Evolutionary conservation across 768 basidiomycete genomes (phyloP).

Genomic region (Naganishia vaughanmartiniae): DNA sequence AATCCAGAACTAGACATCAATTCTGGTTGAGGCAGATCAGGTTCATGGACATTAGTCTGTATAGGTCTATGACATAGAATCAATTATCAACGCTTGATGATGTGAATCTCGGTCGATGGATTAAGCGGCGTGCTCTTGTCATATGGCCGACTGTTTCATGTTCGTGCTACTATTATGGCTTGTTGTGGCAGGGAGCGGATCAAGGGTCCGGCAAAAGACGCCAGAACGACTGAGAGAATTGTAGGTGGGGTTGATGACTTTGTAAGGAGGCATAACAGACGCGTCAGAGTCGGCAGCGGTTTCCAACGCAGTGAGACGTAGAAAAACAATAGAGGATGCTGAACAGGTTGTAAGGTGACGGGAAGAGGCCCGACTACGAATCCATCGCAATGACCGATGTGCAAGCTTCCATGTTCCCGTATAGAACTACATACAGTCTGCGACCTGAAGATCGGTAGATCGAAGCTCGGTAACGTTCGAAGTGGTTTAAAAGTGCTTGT

Average conservation of each 20-base stretch:
- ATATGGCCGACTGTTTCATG: too few species aligned
- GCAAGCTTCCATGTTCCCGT: too few species aligned
- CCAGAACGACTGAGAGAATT: slow-evolving; percentile 38
- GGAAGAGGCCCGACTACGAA: slow-evolving; percentile 55
- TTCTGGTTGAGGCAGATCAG: neutral
- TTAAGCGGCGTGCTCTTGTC: too few species aligned
- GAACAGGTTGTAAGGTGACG: slow-evolving; percentile 71
- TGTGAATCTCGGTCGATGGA: too few species aligned
- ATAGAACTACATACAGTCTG: slow-evolving; percentile 65
- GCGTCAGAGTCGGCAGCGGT: slow-evolving; percentile 37
- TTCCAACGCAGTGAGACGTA: slow-evolving; percentile 53
- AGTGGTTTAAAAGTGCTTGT: slow-evolving; percentile 68
- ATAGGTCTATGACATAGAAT: slow-evolving; percentile 1
- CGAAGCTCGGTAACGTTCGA: slow-evolving; percentile 68
- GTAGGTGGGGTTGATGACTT: slow-evolving; percentile 32
- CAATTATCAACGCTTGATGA: too few species aligned
- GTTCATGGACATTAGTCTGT: slow-evolving; percentile 11
- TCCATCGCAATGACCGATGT: slow-evolving; percentile 58
- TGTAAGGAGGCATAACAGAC: slow-evolving; percentile 28
- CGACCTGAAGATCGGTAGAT: slow-evolving; percentile 71
- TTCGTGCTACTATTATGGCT: too few species aligned
- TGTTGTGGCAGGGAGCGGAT: too few species aligned
- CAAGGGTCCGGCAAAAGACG: slow-evolving; percentile 38
- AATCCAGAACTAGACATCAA: neutral
- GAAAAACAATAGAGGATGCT: slow-evolving; percentile 41